These are phyloP conservation scores for Xylariaceae sp. DNA, from an alignment of 2,329 filamentous ascomycete genomes.

Conservation along the genomic window DNA sequence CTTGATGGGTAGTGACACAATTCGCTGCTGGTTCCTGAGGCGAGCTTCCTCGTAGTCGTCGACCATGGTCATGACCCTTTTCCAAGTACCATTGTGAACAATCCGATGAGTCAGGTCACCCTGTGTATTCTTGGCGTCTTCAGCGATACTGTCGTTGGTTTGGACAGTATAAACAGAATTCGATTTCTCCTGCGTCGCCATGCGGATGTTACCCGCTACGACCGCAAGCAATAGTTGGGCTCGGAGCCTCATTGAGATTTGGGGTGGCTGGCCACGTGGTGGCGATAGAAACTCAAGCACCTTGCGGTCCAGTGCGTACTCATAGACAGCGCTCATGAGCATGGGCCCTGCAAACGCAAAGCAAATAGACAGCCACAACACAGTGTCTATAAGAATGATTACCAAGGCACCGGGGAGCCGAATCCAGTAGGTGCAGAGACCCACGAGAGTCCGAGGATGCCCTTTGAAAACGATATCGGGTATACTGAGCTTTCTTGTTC, in stretches of 20 bases:
- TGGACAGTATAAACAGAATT: neutral
- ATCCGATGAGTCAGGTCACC: slow-evolving; percentile 9
- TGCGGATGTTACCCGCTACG: slow-evolving; percentile 30
- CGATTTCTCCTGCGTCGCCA: slow-evolving; percentile 23
- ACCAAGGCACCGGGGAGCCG: slow-evolving; percentile 24
- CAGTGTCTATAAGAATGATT: slow-evolving; percentile 24
- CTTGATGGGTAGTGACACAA: slow-evolving; percentile 25
- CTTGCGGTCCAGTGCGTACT: slow-evolving; percentile 29
- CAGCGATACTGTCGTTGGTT: slow-evolving; percentile 9
- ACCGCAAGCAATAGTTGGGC: slow-evolving; percentile 29
- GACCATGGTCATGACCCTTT: slow-evolving; percentile 27
- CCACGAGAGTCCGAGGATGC: slow-evolving; percentile 50
- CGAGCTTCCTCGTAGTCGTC: slow-evolving; percentile 24
- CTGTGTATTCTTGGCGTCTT: too few species aligned
- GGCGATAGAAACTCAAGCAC: slow-evolving; percentile 28
- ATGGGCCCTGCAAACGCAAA: slow-evolving; percentile 30
- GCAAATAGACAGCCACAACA: slow-evolving; percentile 27
- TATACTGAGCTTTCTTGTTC: slow-evolving; percentile 29
- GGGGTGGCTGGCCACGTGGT: slow-evolving; percentile 13
- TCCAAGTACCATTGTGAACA: slow-evolving; percentile 29
- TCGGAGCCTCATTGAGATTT: slow-evolving; percentile 16
- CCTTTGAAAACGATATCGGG: slow-evolving; percentile 52
- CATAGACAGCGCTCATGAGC: slow-evolving; percentile 28
- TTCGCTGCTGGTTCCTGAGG: slow-evolving; percentile 4
- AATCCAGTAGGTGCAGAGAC: slow-evolving; percentile 26